These are phyloP conservation scores for Macroventuria anomochaeta DNA, from an alignment of 2,329 filamentous ascomycete species.

Conservation along the genomic window DNA sequence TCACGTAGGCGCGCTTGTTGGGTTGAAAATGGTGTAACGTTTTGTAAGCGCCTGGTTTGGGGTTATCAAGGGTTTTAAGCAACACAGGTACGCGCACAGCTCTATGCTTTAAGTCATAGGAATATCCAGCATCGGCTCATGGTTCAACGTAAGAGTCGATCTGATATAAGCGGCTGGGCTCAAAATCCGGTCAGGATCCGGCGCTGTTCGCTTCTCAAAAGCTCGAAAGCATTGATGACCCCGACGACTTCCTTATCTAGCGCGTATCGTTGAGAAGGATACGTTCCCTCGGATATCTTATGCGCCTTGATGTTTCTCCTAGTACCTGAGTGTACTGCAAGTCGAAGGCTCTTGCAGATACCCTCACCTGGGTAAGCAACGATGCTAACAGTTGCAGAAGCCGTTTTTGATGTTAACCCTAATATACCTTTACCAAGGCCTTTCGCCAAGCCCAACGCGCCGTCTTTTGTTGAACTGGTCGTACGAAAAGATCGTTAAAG, in stretches of 20 bases:
- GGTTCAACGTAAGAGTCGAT: too few species aligned
- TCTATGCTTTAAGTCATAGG: too few species aligned
- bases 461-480: slow-evolving; percentile 42
- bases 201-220: neutral
- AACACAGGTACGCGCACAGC: too few species aligned
- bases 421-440: slow-evolving; percentile 44
- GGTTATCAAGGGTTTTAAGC: too few species aligned
- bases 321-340: neutral
- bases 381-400: slow-evolving; percentile 11
- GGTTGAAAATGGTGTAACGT: too few species aligned
- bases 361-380: slow-evolving; percentile 27
- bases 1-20: too few species aligned
- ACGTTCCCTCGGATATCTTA: slow-evolving; percentile 2
- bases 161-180: too few species aligned
- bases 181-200: neutral
- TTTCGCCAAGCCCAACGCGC: slow-evolving; percentile 42
- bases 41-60: too few species aligned
- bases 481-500: slow-evolving; percentile 38
- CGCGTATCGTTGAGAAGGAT: neutral
- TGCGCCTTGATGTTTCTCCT: slow-evolving; percentile 7
- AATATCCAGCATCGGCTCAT: too few species aligned
- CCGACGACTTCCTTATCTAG: neutral
- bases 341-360: slow-evolving; percentile 21
- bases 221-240: slow-evolving; percentile 7
- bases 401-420: slow-evolving; percentile 4